Evolutionary conservation across 208 protist genomes (phyloP).

Genomic region (Crithidia thermophila): DNA sequence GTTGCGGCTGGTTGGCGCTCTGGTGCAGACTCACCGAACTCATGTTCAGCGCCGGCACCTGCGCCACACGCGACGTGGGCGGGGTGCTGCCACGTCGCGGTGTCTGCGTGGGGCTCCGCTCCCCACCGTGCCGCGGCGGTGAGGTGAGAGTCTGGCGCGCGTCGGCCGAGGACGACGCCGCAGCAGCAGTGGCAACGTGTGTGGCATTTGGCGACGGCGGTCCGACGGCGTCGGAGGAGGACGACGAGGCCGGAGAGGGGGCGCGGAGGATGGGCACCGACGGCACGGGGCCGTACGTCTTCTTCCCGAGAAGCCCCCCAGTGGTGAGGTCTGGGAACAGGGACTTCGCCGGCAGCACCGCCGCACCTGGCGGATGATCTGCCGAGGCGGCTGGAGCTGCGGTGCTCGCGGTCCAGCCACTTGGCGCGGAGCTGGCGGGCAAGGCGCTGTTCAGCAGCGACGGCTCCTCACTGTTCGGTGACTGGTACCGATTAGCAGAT

Average conservation of each 20-base stretch:
- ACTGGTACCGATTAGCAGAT: slow-evolving; percentile 15
- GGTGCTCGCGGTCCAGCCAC: no score
- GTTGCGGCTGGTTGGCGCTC: slow-evolving; percentile 7
- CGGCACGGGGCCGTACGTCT: slow-evolving; percentile 4
- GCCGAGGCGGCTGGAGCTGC: no score
- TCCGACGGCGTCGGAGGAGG: background rate
- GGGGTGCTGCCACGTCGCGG: background rate
- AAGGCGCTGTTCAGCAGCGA: background rate
- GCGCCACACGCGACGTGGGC: slow-evolving; percentile 1
- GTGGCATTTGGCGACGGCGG: background rate
- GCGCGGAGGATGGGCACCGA: slow-evolving; percentile 18
- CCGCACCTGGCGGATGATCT: no score
- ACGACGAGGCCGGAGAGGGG: background rate
- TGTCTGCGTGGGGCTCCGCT: background rate
- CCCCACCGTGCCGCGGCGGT: background rate
- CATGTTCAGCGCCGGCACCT: background rate
- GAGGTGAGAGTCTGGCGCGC: no score
- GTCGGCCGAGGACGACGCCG: no score
- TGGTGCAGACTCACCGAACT: background rate
- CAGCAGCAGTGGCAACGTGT: no score
- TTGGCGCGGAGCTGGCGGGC: no score
- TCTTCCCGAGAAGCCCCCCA: background rate
- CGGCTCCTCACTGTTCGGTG: background rate
- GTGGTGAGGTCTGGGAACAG: background rate
- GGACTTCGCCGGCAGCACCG: no score